phyloP scores from a whole-genome alignment of 2,329 filamentous ascomycete species.

The Xylaria sp. region DNA sequence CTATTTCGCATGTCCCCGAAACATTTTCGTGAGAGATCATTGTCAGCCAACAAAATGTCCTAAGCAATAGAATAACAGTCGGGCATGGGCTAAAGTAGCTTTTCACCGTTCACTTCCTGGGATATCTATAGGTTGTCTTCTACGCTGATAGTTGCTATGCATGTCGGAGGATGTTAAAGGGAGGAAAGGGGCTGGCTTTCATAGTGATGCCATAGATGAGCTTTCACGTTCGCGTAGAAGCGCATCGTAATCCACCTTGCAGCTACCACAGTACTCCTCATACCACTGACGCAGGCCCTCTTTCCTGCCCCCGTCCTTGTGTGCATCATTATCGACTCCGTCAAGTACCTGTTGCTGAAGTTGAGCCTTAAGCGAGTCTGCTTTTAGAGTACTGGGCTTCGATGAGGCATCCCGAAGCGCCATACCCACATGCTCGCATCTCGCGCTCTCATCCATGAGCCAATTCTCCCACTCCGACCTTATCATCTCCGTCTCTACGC shows the following conservation, averaged over 20 bases:
- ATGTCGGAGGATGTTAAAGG: not conserved
- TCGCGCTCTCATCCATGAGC: constrained; percentile 80
- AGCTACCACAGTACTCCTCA: constrained; percentile 67
- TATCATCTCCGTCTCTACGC: constrained; percentile 86
- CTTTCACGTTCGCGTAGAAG: constrained; percentile 44
- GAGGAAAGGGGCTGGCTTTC: constrained; percentile 5
- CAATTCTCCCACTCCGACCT: constrained; percentile 93
- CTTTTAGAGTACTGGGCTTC: constrained; percentile 7
- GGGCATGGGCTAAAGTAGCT: not conserved
- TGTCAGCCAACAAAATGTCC: no score
- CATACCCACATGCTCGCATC: constrained; percentile 73
- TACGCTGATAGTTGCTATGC: not conserved
- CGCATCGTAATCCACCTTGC: constrained; percentile 57
- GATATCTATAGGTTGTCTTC: not conserved
- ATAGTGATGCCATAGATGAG: constrained; percentile 38
- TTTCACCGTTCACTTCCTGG: not conserved
- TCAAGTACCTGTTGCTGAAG: constrained; percentile 49
- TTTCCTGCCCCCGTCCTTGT: constrained; percentile 39
- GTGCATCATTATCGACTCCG: constrained; percentile 15
- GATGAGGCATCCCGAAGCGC: constrained; percentile 53
- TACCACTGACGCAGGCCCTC: constrained; percentile 60
- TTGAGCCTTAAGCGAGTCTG: constrained; percentile 34
- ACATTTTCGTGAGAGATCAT: not conserved
- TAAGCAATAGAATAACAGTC: not conserved
- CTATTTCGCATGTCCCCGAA: no score